Evolutionary conservation across 306 rosid genomes (phyloP), one percentile per base, ranked within the genome.

Genomic region (Trifolium pratense): DNA sequence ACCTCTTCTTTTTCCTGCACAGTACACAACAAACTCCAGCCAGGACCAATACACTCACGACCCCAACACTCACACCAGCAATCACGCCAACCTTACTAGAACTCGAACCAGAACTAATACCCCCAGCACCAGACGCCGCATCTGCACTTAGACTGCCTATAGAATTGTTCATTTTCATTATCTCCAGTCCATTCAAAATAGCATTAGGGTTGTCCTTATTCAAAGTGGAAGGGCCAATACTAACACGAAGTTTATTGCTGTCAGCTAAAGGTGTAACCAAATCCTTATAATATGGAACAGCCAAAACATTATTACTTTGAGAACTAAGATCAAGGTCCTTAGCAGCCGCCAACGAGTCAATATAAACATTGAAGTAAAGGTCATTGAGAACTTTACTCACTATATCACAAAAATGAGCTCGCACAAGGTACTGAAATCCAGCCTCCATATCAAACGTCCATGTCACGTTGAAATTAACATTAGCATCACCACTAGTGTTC

Each of bases 151-250:
- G 90, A 76, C 93, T 85, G 52, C 97, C 91, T 70, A 21, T 62
- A 31, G 98, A 85, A 68, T 89, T 88, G 85, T 82, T 93, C 86
- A 93, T 80, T 84, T 93, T 93, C 94, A 93, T 79, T 61, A 93
- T 85, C 92, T 93, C 98, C 75, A 93, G 79, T 52, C 97, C 98
- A 88, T 93, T 93, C 60, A 93, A 72, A 79, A 93, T 91, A 58
- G 92, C 98, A 73, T 85, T 85, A 20, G 94, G 94, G 62, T 42
- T 65, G 20, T 7, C 58, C 31, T 2, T 66, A 6, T 49, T 48
- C 17, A 70, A 0, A 46, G 53, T 0, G 46, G 91, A 73, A 25
- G 96, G 92, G 36, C 98, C 97, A 65, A 93, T 53, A 75, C 94
- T 89, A n/a, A 93, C 85, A 6, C n/a, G 70, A 62, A 93, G 74